These are phyloP conservation scores for Ajuga chamaepitys DNA, from an alignment of 257 asterid species.

Conservation along the genomic window DNA sequence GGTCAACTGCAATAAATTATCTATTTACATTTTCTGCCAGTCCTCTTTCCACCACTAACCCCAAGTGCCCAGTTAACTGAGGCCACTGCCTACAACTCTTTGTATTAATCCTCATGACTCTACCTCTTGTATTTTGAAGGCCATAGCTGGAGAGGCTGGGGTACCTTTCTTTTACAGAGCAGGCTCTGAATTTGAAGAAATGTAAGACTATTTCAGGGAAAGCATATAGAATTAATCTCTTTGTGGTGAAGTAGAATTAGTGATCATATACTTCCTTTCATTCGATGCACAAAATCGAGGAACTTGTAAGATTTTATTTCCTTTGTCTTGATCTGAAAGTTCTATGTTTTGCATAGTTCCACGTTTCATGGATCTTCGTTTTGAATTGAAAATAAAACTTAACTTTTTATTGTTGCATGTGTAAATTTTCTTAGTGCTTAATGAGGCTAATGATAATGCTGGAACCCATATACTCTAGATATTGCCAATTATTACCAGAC, in stretches of 20 bases:
- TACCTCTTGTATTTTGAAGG: slow-evolving; percentile 50
- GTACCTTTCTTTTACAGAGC: slow-evolving; percentile 97
- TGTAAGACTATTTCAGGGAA: slow-evolving; percentile 41
- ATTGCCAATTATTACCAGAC: background rate
- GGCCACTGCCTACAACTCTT: background rate
- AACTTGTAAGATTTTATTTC: background rate
- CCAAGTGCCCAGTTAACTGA: background rate
- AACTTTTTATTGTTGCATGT: background rate
- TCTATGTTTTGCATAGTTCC: background rate
- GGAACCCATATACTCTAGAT: background rate
- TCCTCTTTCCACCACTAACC: background rate
- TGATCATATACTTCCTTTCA: background rate
- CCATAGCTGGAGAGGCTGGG: slow-evolving; percentile 99
- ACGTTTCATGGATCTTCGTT: background rate
- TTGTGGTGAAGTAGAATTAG: background rate
- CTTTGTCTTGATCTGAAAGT: background rate
- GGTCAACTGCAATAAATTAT: background rate
- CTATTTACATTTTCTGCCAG: background rate
- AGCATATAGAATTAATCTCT: slow-evolving; percentile 1
- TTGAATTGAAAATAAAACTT: background rate
- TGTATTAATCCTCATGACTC: background rate
- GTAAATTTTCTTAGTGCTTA: background rate
- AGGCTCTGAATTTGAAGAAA: slow-evolving; percentile 96
- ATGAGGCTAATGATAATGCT: background rate
- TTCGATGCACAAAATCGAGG: background rate